Evolutionary conservation across 2,329 filamentous ascomycete genomes (phyloP).

Genomic region (Aspergillus pseudoglaucus): DNA sequence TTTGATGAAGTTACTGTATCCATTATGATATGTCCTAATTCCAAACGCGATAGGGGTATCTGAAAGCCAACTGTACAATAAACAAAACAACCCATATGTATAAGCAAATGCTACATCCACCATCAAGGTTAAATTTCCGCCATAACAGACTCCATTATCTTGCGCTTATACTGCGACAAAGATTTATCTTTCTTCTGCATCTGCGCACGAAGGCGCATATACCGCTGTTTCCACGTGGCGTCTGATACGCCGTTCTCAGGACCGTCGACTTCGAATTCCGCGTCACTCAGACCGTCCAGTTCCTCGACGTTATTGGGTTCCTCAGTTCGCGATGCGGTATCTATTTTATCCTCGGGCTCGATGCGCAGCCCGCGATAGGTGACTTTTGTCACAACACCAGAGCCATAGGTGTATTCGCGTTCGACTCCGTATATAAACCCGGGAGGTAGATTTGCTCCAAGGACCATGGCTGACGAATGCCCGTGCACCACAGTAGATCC

Average conservation of each 20-base stretch:
- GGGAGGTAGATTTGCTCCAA: constrained; percentile 1
- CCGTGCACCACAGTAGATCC: constrained; percentile 22
- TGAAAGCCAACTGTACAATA: not conserved
- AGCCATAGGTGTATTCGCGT: constrained; percentile 20
- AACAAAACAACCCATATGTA: not conserved
- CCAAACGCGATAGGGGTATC: not conserved
- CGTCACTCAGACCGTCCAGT: constrained; percentile 17
- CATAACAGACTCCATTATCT: constrained; percentile 40
- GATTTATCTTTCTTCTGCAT: constrained; percentile 34
- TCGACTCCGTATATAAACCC: constrained; percentile 17
- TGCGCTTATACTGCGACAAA: constrained; percentile 35
- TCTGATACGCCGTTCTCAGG: constrained; percentile 17
- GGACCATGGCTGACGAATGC: constrained; percentile 1
- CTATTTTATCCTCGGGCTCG: constrained; percentile 6
- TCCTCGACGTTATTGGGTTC: constrained; percentile 11
- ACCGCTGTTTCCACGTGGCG: constrained; percentile 35
- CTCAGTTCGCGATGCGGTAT: not conserved
- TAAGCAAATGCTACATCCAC: not conserved
- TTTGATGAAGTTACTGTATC: not conserved
- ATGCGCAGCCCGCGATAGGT: constrained; percentile 4
- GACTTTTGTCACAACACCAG: constrained; percentile 21
- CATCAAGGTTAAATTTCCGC: constrained; percentile 20
- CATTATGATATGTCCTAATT: not conserved
- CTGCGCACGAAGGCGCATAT: constrained; percentile 31
- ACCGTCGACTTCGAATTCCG: constrained; percentile 23